Base-by-base conservation (phyloP, 2,329 filamentous ascomycete genomes). In the Aspergillus unguis region DNA sequence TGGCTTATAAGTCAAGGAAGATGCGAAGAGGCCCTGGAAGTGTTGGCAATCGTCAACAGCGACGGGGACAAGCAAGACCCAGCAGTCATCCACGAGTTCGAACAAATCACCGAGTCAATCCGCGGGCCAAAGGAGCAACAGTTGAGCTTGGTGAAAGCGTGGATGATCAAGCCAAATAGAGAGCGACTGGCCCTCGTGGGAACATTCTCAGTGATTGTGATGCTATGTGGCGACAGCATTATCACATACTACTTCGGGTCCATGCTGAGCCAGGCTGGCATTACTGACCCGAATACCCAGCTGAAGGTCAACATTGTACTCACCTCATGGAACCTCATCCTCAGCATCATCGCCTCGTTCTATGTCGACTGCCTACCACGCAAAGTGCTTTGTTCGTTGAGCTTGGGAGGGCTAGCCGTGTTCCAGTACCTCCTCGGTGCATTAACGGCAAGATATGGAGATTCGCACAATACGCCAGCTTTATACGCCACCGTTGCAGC, bases 221-320 rank as follows among this genome's bases (percentile, higher is more conserved):
- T 40, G 5, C 37, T 40, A 6, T 44, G 11, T 5, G 65, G 47
- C 4, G 31, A 49, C 47, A 68, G 52, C 52, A 33, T 59, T 44
- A n/a, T 33, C 25, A 26, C 68, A 5, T 75, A 70, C 54, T 76
- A 75, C 58, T 68, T 77, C 4, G 72, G 74, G 2, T 55, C 62
- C 1, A 72, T 76, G 60, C 69, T 80, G 0, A 65, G 71, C 48
- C 75, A 70, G 10, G 77, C 77, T 2, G 78, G 77, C 2, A 73
- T 81, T 35, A 75, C 70, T 2, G 64, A 75, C 53, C 59, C 67
- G 0, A 68, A 66, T 5, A 67, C 71, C 2, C 78, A 80, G 53
- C 66, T 79, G 3, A 66, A 65, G 77, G 54, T 70, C 71, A 81
- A 80, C 38, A 73, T 81, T 32, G 72, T 80, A 1, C 65, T 81